Conservation (phyloP, 371 early-diverging fungal species). For the Thermomucor indicae-seudaticae region DNA sequence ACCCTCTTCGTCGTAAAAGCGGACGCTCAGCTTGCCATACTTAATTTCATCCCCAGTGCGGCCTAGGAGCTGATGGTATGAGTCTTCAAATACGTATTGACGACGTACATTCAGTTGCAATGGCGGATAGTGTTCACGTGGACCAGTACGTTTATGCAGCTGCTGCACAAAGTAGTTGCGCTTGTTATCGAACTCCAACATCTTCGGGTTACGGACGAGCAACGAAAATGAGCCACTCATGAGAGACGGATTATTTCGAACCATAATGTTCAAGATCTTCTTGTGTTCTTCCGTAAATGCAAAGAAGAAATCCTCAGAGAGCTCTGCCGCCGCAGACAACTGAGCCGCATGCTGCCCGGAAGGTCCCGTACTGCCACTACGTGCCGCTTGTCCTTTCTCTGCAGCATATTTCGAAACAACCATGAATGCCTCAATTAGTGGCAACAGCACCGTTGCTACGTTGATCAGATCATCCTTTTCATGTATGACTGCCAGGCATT, state of each 20-base stretch:
- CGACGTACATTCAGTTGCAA: conserved; percentile 91
- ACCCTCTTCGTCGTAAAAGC: conserved; percentile 97
- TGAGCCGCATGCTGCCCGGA: conserved; percentile 1
- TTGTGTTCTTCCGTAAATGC: conserved; percentile 92
- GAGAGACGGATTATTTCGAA: conserved; percentile 92
- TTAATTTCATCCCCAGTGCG: conserved; percentile 90
- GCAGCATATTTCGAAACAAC: conserved; percentile 82
- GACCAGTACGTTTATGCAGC: conserved; percentile 73
- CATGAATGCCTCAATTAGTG: conserved; percentile 96
- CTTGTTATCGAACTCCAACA: conserved; percentile 98
- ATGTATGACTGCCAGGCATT: conserved; percentile 68
- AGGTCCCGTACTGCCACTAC: conserved; percentile 3
- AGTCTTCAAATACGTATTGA: conserved; percentile 94
- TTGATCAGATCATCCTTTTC: conserved; percentile 79
- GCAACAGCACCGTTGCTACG: conserved; percentile 90
- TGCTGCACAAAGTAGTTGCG: conserved; percentile 96
- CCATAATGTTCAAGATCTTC: conserved; percentile 95
- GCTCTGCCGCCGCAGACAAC: conserved; percentile 12
- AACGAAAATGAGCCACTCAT: conserved; percentile 97
- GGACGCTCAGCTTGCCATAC: conserved; percentile 90
- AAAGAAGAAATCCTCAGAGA: conserved; percentile 73
- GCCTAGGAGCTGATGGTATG: conserved; percentile 91
- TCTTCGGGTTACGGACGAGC: conserved; percentile 93
- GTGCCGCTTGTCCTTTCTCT: conserved; percentile 21
- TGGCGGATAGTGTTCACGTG: conserved; percentile 66